These are phyloP conservation scores for Vicia sativa DNA, from an alignment of 306 rosid species.

Conservation along the genomic window DNA sequence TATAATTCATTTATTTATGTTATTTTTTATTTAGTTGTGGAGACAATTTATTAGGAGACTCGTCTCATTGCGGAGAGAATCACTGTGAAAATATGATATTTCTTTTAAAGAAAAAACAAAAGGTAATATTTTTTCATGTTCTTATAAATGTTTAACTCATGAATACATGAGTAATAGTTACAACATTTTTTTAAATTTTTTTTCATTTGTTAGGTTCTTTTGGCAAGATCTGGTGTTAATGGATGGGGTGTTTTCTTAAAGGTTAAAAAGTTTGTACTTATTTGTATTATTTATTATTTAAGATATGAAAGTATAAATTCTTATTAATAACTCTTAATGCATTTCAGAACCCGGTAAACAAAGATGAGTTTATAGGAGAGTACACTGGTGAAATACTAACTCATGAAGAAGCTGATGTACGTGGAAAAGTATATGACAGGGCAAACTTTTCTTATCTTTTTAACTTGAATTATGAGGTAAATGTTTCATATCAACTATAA, in stretches of 20 bases:
- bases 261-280: slow-evolving; percentile 46
- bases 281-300: not conserved
- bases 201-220: slow-evolving; percentile 64
- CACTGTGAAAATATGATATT: slow-evolving; percentile 91
- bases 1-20: slow-evolving; percentile 22
- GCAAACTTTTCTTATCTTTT: slow-evolving; percentile 77
- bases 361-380: slow-evolving; percentile 87
- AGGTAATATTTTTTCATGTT: slow-evolving; percentile 54
- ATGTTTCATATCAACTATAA: slow-evolving; percentile 22
- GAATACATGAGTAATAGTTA: slow-evolving; percentile 13
- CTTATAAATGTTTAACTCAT: slow-evolving; percentile 19
- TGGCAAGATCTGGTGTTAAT: slow-evolving; percentile 74
- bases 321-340: slow-evolving; percentile 38
- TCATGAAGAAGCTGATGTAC: slow-evolving; percentile 74
- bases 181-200: slow-evolving; percentile 21
- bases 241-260: slow-evolving; percentile 97
- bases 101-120: slow-evolving; percentile 72
- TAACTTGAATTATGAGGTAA: slow-evolving; percentile 81
- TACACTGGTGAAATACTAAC: slow-evolving; percentile 81
- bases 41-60: slow-evolving; percentile 76
- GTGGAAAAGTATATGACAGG: slow-evolving; percentile 82
- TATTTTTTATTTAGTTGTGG: slow-evolving; percentile 67
- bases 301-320: not conserved
- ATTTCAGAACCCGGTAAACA: slow-evolving; percentile 74
- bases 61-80: slow-evolving; percentile 69